A percentile compares a stretch with the other conserved stretches of the same genome.
These are phyloP conservation scores for Aegilops longissima DNA, from an alignment of 176 grass and related monocot genomes.

Conservation along the genomic window DNA sequence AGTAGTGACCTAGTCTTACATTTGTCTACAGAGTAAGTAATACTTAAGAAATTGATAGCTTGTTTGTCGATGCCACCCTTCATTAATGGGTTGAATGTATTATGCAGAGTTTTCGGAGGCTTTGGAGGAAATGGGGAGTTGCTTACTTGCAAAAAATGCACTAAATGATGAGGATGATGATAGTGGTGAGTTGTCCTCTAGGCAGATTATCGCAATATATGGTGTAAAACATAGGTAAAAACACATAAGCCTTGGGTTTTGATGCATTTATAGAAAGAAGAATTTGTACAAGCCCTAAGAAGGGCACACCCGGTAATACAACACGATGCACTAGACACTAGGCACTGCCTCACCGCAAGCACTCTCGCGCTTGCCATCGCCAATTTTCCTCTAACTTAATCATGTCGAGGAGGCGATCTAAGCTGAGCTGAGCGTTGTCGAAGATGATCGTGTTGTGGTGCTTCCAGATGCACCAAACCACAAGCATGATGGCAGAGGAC, in stretches of 20 bases:
- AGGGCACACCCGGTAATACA: neutral
- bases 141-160: slow-evolving; percentile 73
- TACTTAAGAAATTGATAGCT: slow-evolving; percentile 20
- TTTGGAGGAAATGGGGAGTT: slow-evolving; percentile 78
- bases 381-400: neutral
- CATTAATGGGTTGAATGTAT: neutral
- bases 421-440: neutral
- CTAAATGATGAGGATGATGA: slow-evolving; percentile 76
- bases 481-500: neutral
- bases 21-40: neutral
- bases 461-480: neutral
- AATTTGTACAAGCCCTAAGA: neutral
- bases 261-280: neutral
- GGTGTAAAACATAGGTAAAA: slow-evolving; percentile 6
- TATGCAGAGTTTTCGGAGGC: slow-evolving; percentile 83
- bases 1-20: too few species aligned
- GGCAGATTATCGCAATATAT: neutral
- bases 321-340: neutral
- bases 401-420: neutral
- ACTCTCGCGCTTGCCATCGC: too few species aligned
- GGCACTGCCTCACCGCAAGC: neutral
- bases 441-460: neutral
- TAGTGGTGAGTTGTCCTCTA: slow-evolving; percentile 53
- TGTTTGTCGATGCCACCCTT: slow-evolving; percentile 1
- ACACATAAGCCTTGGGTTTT: neutral